Base-by-base conservation (phyloP, 1,284 basidiomycete genomes). In the Tetrapyrgos nigripes region DNA sequence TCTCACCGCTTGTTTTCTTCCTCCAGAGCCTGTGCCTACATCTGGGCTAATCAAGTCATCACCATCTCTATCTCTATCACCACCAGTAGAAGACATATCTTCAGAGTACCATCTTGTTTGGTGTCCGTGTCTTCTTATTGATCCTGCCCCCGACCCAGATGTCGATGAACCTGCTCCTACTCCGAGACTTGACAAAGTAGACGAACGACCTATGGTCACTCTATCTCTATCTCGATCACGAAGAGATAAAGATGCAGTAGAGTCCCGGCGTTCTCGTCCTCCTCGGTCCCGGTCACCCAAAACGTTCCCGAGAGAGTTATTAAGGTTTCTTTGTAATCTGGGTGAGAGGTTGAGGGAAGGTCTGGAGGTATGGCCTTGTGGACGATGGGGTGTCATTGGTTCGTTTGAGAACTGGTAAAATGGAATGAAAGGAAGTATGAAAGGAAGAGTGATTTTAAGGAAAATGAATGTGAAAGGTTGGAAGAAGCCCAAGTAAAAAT, bases 51-150 rank as follows among this genome's bases (percentile, higher is more conserved):
- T 44, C 60, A 19, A n/a, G n/a, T 68, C 63, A 1, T 58, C 64
- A 21, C 52, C 46, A 17, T 63, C 70, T 26, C 64, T 70, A 37
- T 70, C 66, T 0, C 63, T 63, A 17, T 72, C 70, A 4, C 73
- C 72, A 3, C 28, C 21, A 50, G 45, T 44, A 46, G 44, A 65
- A n/a, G 68, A 67, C 54, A 70, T 53, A 53, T 82, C 79, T 50
- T 82, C 79, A 23, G 78, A 78, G 49, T 81, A 66, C 83, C 83
- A 86, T 50, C 83, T 72, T n/a, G 81, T 77, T 64, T 83, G 82
- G 60, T 84, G 82, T 13, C 50, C 52, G 2, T 50, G 43, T 60
- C 75, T 75, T 58, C 80, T 65, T 24, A 79, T n/a, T 73, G 44
- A 79, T 40, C 37, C 37, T 40, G 6, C 6, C 37, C 19, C 14